Percentiles rank a stretch among this genome's conserved stretches.
phyloP scores from a whole-genome alignment of 257 asterid genomes.

The Prunella vulgaris region DNA sequence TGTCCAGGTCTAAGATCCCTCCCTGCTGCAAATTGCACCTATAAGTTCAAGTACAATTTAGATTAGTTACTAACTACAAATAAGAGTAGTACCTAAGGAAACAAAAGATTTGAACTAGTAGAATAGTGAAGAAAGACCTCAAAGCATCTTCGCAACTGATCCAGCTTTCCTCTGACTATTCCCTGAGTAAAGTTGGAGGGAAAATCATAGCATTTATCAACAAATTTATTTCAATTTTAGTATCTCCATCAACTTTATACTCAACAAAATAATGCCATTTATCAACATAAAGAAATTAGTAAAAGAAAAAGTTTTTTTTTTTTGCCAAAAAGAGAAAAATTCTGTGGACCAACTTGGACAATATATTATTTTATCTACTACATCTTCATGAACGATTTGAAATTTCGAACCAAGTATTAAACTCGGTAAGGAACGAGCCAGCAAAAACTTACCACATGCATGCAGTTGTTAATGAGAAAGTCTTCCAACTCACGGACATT shows the following conservation, averaged over 20 bases:
- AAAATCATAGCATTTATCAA: conserved; percentile 10
- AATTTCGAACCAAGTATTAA: neutral
- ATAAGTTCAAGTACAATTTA: conserved; percentile 23
- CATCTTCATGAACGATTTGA: neutral
- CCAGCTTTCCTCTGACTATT: conserved; percentile 95
- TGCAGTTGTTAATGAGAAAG: conserved; percentile 95
- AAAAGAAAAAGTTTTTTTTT: neutral
- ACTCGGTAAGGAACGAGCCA: neutral
- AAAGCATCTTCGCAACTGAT: conserved; percentile 91
- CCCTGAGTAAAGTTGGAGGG: conserved; percentile 52
- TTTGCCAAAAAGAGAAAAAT: neutral
- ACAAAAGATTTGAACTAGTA: conserved; percentile 6
- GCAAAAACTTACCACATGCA: conserved; percentile 82
- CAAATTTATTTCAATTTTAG: conserved; percentile 11
- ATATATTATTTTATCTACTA: neutral
- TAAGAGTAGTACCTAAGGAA: neutral
- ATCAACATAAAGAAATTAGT: neutral
- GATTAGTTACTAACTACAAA: conserved; percentile 16
- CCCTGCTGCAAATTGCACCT: conserved; percentile 99
- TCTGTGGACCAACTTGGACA: neutral
- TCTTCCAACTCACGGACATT: conserved; percentile 97
- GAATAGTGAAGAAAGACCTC: conserved; percentile 54
- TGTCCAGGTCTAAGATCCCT: conserved; percentile 98
- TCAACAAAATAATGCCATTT: neutral
- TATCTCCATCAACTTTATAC: neutral